Base-by-base conservation (phyloP, 1,284 basidiomycete genomes). In the Cutaneotrichosporon dermatis region DNA sequence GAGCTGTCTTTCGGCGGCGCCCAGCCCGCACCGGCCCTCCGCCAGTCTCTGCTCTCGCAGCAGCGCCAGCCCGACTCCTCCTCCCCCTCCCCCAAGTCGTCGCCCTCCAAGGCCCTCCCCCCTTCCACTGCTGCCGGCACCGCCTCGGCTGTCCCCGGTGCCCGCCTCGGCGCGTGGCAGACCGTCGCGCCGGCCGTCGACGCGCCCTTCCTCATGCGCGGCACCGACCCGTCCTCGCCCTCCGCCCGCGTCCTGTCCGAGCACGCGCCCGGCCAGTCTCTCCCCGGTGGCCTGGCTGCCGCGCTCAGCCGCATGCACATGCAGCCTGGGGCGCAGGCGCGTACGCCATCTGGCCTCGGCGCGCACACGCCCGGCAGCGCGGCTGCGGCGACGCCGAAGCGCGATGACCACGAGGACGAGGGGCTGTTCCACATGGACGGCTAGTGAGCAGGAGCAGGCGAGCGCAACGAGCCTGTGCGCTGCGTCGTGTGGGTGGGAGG, bases 231-330 rank as follows among this genome's bases (percentile, higher is more conserved):
- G 25, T 71, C 63, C 42, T 75, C 66, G 45, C 76, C 69, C 33
- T 68, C 73, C 1, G 61, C 61, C 4, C 66, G 68, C 13, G 77
- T 72, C 3, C 63, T 78, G 33, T 69, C 73, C 42, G 69, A 76
- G 51, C 77, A 79, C 60, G 73, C 76, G 1, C 77, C 77, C 6
- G 77, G 77, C 39, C 75, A 76, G 59, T 70, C 68, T 12, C 59
- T 79, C 34, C 77, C 77, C 36, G 75, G 75, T 34, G 77, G 77
- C 10, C 59, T 79, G 6, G 76, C 77, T 2, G 71, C 67, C 5
- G 77, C 74, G 2, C 63, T 79, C n/a, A 75, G 72, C 6, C 67
- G 76, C 55, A 62, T 79, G 45, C 77, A 79, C 59, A 68, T 79
- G 43, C 70, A 73, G 60, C 59, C 59, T 3, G 50, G 50, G 37